A percentile compares a stretch with the other conserved stretches of the same genome.
Evolutionary conservation across 306 rosid species (phyloP).

Genomic region (Medicago arabica): DNA sequence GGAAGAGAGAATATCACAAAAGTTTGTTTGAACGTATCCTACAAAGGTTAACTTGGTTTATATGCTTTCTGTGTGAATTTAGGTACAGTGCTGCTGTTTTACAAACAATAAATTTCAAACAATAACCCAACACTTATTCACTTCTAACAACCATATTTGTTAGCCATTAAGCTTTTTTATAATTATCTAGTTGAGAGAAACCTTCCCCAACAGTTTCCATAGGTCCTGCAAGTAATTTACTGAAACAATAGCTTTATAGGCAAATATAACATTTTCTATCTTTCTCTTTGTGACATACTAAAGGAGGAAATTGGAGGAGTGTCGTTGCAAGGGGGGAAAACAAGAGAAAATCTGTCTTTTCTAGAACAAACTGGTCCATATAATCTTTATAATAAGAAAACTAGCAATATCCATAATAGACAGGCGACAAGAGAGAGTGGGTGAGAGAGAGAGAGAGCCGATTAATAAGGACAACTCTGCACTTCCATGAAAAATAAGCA

Average conservation of each 20-base stretch:
- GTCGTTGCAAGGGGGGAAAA: background rate
- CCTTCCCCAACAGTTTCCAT: background rate
- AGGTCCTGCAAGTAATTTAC: too few relatives aligned
- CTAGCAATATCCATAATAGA: background rate
- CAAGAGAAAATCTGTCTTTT: background rate
- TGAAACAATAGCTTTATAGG: too few relatives aligned
- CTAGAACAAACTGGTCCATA: background rate
- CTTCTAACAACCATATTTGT: conserved; percentile 18
- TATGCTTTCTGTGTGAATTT: background rate
- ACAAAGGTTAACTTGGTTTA: background rate
- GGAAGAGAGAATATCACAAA: background rate
- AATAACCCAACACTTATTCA: background rate
- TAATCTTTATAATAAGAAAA: background rate
- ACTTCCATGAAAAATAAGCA: background rate
- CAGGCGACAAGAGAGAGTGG: too few relatives aligned
- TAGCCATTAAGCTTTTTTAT: background rate
- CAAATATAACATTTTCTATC: background rate
- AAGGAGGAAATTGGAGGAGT: background rate
- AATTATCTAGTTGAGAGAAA: conserved; percentile 12
- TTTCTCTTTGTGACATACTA: background rate
- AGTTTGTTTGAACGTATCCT: background rate
- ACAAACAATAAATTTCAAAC: conserved; percentile 8
- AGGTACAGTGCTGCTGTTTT: background rate
- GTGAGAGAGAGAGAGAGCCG: too few relatives aligned
- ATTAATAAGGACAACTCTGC: conserved; percentile 5